Percentiles rank a stretch among this genome's conserved stretches.
phyloP scores from a whole-genome alignment of 768 basidiomycete species.

The Mycena vitilis region DNA sequence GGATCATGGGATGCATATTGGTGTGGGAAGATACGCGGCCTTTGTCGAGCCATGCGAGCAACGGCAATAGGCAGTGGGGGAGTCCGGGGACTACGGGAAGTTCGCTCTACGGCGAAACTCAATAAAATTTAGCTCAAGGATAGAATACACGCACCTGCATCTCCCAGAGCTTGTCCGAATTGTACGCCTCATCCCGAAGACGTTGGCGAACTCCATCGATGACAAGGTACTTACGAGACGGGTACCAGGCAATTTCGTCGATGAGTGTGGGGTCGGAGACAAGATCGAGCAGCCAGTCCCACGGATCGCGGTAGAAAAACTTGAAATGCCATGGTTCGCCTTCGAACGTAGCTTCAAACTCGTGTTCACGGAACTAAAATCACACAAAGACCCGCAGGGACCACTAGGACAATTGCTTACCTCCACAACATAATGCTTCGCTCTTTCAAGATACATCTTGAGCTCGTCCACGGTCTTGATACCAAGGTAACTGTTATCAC shows the following conservation, averaged over 20 bases:
- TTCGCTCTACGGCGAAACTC: background rate
- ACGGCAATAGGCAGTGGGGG: conserved; percentile 24
- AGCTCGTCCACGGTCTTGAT: conserved; percentile 19
- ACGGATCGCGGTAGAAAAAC: conserved; percentile 32
- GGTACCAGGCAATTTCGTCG: conserved; percentile 26
- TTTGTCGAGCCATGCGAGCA: conserved; percentile 22
- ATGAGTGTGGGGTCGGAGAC: conserved; percentile 29
- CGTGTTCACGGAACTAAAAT: conserved; percentile 26
- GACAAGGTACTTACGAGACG: conserved; percentile 33
- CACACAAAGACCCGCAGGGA: background rate
- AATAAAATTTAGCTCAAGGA: background rate
- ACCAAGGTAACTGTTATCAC: conserved; percentile 7
- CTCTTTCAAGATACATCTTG: conserved; percentile 12
- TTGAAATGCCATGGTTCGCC: conserved; percentile 19
- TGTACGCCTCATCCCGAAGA: conserved; percentile 31
- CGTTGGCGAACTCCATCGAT: conserved; percentile 20
- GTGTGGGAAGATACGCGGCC: conserved; percentile 27
- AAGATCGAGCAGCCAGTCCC: conserved; percentile 33
- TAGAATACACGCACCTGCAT: conserved; percentile 9
- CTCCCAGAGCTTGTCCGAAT: conserved; percentile 26
- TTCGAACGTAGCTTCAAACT: conserved; percentile 24
- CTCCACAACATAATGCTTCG: conserved; percentile 28
- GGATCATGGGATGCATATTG: conserved; percentile 28
- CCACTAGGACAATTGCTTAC: conserved; percentile 6
- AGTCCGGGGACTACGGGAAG: conserved; percentile 21